Conservation (phyloP, 805 yeast species). For the Spencermartinsiella europaea region DNA sequence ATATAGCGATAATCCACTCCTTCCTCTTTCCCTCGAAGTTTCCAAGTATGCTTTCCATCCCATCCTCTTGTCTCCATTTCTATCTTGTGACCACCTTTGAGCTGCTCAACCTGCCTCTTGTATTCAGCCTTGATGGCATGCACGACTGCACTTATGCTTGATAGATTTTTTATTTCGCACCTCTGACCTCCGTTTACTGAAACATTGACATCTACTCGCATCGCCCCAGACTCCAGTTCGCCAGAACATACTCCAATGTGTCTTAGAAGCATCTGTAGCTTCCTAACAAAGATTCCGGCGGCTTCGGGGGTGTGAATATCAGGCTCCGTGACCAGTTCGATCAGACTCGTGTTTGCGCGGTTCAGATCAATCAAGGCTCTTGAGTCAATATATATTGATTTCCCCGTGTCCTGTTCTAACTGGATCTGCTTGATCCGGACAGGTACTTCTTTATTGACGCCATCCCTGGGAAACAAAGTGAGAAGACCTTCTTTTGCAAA, state of each 20-base stretch:
- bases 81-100: constrained; percentile 37
- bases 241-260: constrained; percentile 76
- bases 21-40: constrained; percentile 71
- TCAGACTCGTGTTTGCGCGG: constrained; percentile 77
- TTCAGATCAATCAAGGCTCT: constrained; percentile 65
- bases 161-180: constrained; percentile 85
- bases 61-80: constrained; percentile 83
- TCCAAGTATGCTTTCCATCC: constrained; percentile 70
- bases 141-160: constrained; percentile 74
- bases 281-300: constrained; percentile 73
- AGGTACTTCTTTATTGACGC: constrained; percentile 35
- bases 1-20: constrained; percentile 86
- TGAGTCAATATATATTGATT: constrained; percentile 50
- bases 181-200: constrained; percentile 64
- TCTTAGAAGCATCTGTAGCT: constrained; percentile 67
- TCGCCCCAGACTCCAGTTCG: constrained; percentile 89
- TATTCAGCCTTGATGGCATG: constrained; percentile 72
- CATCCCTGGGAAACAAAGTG: constrained; percentile 49
- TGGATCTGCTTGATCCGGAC: constrained; percentile 77
- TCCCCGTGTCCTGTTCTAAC: constrained; percentile 93
- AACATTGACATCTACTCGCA: constrained; percentile 93
- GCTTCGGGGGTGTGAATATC: constrained; percentile 65
- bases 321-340: constrained; percentile 89
- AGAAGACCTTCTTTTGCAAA: constrained; percentile 65
- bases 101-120: constrained; percentile 53